A percentile compares a stretch with the other conserved stretches of the same genome.
phyloP scores from a whole-genome alignment of 805 yeast species.

The Schwanniomyces pseudopolymorphus region DNA sequence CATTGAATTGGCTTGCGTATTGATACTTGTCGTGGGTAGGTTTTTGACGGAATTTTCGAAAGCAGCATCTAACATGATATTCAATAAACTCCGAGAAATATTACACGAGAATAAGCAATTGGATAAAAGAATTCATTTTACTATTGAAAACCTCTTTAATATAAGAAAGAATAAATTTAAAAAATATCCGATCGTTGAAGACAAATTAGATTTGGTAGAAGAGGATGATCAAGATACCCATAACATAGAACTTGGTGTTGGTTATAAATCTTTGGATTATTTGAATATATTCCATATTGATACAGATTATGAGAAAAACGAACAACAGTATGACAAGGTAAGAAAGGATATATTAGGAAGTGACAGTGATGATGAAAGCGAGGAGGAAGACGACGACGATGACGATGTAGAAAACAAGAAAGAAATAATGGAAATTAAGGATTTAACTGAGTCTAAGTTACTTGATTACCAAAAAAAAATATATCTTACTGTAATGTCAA shows the following conservation, averaged over 20 bases:
- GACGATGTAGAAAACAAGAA: conserved; percentile 4
- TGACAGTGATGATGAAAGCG: conserved; percentile 14
- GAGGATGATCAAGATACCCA: conserved; percentile 63
- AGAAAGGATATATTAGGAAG: conserved; percentile 48
- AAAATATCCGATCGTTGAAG: conserved; percentile 37
- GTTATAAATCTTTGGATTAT: conserved; percentile 43
- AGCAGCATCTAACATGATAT: conserved; percentile 48
- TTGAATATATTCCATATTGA: conserved; percentile 56
- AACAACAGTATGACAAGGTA: conserved; percentile 45
- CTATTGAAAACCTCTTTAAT: conserved; percentile 53
- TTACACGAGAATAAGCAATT: conserved; percentile 51
- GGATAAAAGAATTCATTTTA: conserved; percentile 40
- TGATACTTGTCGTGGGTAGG: conserved; percentile 55
- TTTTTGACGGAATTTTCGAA: conserved; percentile 43
- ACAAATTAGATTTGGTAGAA: conserved; percentile 59
- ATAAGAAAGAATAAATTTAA: conserved; percentile 44
- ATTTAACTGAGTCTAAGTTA: conserved; percentile 66
- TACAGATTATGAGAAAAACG: conserved; percentile 48
- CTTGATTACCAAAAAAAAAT: conserved; percentile 71
- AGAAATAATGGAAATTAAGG: conserved; percentile 42
- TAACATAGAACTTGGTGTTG: conserved; percentile 53
- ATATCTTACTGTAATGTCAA: conserved; percentile 81
- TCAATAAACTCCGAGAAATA: conserved; percentile 60
- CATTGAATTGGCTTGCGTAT: conserved; percentile 51
- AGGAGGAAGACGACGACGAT: conserved; percentile 12